Evolutionary conservation across 441 rosid genomes (phyloP).

Genomic region (Corymbia calophylla): DNA sequence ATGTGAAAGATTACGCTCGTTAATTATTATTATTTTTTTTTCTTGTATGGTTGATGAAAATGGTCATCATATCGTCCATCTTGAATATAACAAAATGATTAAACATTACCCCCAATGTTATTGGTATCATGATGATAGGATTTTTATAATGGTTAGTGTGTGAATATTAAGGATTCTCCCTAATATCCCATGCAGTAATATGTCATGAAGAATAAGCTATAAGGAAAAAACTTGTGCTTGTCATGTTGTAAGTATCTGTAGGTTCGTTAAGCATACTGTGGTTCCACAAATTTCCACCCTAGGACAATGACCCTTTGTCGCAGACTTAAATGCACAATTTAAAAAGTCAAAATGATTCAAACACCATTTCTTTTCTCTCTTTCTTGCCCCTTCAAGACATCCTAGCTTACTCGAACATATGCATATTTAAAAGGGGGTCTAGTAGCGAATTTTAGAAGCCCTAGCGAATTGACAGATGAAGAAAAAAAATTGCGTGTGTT

Average conservation of each 20-base stretch:
- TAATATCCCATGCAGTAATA: not conserved
- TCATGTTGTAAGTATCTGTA: not conserved
- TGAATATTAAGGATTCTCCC: not conserved
- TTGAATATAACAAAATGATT: not conserved
- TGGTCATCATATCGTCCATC: not conserved
- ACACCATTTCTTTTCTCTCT: not conserved
- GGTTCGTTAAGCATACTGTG: not conserved
- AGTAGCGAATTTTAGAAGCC: not conserved
- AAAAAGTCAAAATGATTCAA: not conserved
- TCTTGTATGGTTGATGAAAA: not conserved
- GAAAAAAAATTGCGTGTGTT: not conserved
- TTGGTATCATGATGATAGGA: not conserved
- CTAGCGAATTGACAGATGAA: not conserved
- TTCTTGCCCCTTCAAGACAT: not conserved
- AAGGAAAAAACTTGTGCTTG: not conserved
- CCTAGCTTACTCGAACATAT: not conserved
- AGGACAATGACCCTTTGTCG: not conserved
- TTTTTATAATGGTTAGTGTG: not conserved
- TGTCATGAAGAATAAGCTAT: not conserved
- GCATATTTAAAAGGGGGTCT: not conserved
- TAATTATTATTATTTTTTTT: not conserved
- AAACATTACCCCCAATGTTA: not conserved
- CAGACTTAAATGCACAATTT: not conserved
- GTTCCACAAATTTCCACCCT: not conserved
- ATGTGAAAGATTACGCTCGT: not conserved